Percentiles rank a stretch among this genome's conserved stretches.
Conservation (phyloP, 2,329 filamentous ascomycete species). For the Stachybotrys chartarum region DNA sequence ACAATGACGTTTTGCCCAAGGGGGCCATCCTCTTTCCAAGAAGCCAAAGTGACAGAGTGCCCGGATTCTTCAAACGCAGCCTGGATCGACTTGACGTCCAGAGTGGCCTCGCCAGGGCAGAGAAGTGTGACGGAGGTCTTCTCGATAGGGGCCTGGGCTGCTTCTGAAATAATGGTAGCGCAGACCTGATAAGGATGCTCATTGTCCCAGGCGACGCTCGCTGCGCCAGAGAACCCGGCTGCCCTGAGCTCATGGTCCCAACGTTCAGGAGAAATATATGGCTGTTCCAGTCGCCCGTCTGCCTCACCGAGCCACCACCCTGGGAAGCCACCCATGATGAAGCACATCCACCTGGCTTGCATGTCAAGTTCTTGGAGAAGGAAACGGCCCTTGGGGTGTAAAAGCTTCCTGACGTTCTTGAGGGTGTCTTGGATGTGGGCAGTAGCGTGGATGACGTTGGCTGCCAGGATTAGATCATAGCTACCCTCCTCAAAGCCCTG, state of each 20-base stretch:
- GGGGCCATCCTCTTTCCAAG: too few species aligned
- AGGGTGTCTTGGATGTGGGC: background rate
- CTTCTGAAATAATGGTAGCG: background rate
- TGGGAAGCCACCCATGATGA: background rate
- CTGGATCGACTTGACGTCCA: too few species aligned
- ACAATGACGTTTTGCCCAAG: too few species aligned
- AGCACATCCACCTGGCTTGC: background rate
- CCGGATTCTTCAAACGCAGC: too few species aligned
- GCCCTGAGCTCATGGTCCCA: background rate
- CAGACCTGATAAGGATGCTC: background rate
- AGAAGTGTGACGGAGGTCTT: too few species aligned
- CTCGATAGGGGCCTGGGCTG: too few species aligned
- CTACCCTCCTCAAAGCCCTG: background rate
- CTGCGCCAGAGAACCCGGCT: background rate
- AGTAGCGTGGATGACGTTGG: constrained; percentile 1
- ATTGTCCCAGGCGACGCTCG: background rate
- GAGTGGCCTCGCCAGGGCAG: background rate
- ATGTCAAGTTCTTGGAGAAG: background rate
- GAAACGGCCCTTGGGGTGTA: background rate
- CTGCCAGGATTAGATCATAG: background rate
- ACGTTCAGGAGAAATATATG: background rate
- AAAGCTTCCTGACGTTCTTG: background rate
- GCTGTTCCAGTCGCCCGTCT: background rate
- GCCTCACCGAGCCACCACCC: background rate
- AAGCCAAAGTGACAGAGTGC: too few species aligned